A percentile compares a stretch with the other conserved stretches of the same genome.
phyloP scores from a whole-genome alignment of 73 alveolate species.

The Paramecium octaurelia region DNA sequence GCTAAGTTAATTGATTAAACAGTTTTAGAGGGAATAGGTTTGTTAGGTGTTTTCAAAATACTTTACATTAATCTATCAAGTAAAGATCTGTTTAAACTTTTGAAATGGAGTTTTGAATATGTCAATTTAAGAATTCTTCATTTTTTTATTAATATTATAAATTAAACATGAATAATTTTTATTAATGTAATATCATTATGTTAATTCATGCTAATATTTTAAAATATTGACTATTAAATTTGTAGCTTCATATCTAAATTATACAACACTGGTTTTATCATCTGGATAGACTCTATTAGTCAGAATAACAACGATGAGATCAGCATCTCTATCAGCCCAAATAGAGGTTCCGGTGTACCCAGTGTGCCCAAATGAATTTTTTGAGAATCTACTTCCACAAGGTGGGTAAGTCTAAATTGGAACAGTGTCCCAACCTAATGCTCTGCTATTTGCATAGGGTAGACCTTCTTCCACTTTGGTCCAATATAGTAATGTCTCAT shows the following conservation, averaged over 20 bases:
- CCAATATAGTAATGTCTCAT: constrained; percentile 40
- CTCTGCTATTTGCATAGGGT: constrained; percentile 53
- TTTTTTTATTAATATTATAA: neutral
- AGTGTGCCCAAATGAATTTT: constrained; percentile 57
- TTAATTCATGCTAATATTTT: neutral
- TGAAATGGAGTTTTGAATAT: neutral
- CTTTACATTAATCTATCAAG: neutral
- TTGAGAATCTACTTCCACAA: constrained; percentile 50
- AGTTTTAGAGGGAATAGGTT: neutral
- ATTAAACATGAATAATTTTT: neutral
- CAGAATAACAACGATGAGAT: constrained; percentile 42
- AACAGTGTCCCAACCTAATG: constrained; percentile 63
- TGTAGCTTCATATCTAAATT: constrained; percentile 10
- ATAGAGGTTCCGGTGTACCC: constrained; percentile 62
- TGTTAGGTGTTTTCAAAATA: neutral
- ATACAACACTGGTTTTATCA: neutral
- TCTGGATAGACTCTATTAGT: constrained; percentile 63
- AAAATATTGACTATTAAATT: neutral
- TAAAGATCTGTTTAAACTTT: neutral
- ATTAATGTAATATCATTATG: neutral
- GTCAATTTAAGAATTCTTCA: neutral
- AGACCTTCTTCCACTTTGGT: neutral
- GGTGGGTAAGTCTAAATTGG: constrained; percentile 56
- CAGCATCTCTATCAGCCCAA: constrained; percentile 63
- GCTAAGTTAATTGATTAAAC: neutral